Base-by-base conservation (phyloP, 2,329 filamentous ascomycete genomes). In the Parastagonospora nodorum region DNA sequence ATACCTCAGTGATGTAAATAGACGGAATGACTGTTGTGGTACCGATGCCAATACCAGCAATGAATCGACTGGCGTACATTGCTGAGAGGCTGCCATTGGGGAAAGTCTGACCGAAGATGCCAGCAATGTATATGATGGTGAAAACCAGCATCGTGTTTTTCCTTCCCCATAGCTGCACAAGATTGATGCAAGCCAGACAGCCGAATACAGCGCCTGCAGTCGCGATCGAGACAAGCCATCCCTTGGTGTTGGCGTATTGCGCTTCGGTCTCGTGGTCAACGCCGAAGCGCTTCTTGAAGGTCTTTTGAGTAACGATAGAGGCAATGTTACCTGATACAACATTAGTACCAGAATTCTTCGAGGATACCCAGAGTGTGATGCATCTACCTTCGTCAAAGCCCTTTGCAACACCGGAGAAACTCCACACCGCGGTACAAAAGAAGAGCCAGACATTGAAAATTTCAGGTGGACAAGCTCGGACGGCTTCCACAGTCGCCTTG, bases 21-120 rank as follows among this genome's bases (percentile, higher is more conserved):
- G 50, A 53, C 7, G 50, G 50, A 15, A 53, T 24, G 30, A 53
- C 50, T 1, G 50, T 53, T 6, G 46, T 53, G 14, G 50, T 53
- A n/a, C 50, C 50, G 28, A 53, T 53, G 2, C 50, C 46, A 35
- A 53, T 42, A 12, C 50, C 50, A 2, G 50, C 30, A 12, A 53
- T 50, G 38, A 53, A 53, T 11, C 50, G 50, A 28, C 50, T 50
- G 12, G 50, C 45, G 16, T 71, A 73, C 0, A 73, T 43, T 0
- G 43, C 68, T 0, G 50, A 49, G 4, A 73, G 44, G 2, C 50
- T 70, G 0, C 68, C 69, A 16, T 51, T 57, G 10, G 60, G 62
- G 29, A 73, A 69, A 0, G 66, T 60, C 32, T 72, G 71, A 27
- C 53, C 53, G 37, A 56, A 48, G 12, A 56, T 45, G 5, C 53